Evolutionary conservation across 2,329 filamentous ascomycete species (phyloP), one percentile per base, ranked within the genome.

Genomic region (Penicillium sp.): DNA sequence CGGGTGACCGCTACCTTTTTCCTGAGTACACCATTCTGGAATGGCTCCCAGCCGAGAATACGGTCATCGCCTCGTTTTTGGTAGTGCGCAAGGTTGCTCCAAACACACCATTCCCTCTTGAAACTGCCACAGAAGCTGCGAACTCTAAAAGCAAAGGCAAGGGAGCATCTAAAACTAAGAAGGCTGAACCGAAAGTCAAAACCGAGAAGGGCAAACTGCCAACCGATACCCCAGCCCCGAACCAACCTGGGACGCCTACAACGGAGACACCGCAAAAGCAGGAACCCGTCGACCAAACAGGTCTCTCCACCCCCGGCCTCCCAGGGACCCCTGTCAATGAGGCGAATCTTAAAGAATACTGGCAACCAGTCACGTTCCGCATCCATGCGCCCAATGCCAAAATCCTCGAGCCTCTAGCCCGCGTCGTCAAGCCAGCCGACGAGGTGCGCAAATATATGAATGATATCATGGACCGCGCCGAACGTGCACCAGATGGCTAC

Each of bases 401-500:
- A 38, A 76, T 82, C 15, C 76, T 86, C 15, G 81, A 84, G 55
- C 80, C 82, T 4, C 74, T 88, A 10, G 77, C 78, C 31, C 80
- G 82, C 21, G 82, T 84, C 54, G 81, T 87, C 21, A 84, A 82
- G 57, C 78, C 82, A 3, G 70, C 78, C 4, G 77, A 81, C 2
- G 81, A 83, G 62, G 82, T 83, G 4, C 76, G 79, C 59, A 78
- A 77, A 60, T 78, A 82, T 63, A 84, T 85, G 83, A 79, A 83
- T 56, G 78, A 80, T 23, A 72, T 83, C 15, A 86, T 88, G 77
- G 79, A 82, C 62, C 80, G 79, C 4, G 82, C 82, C 51, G 78
- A 80, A 59, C 76, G 82, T 17, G 83, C 83, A 0, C 82, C 83
- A 4, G 79, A 81, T 56, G 80, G 81, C 6, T 82, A 81, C 67